Evolutionary conservation across 306 rosid genomes (phyloP), one percentile per base, ranked within the genome.

Genomic region (Comarum palustre): DNA sequence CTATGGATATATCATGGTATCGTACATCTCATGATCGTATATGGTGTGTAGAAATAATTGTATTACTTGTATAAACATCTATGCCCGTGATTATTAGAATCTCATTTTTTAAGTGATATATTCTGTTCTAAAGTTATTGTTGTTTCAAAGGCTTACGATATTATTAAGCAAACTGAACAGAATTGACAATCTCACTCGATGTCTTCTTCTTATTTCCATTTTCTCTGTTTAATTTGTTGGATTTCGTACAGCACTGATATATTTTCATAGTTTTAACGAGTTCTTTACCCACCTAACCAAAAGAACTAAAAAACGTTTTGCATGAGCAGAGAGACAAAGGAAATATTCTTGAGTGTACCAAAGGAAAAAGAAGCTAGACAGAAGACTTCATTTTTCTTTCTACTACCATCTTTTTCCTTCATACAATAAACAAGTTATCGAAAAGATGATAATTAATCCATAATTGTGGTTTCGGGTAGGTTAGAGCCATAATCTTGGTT

Each of bases 401-500:
- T 4, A 5, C 39, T 27, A 14, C 27, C 2, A 13, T 12, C 11
- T 51, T 51, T 51, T 51, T 13, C 58, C 2, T 48, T 17, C 7
- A 17, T 48, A 17, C 54, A 48, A 48, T 4, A 20, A 52, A 7
- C 4, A 20, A 20, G 29, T 52, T 47, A 4, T 15, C 8, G 2
- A 16, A 1, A 14, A 52, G 29, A 52, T 0, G 20, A 52, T 51
- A 8, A 51, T 7, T 51, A 51, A 29, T 0, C 39, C 11, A n/a
- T 52, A 5, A 45, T 2, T 31, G 20, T 66, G 17, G 12, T 72
- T 36, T 54, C 9, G n/a, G 66, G 65, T 69, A 79, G 82, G 71
- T 52, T 46, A 73, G 78, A 32, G 74, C 82, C 24, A 73, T 67
- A 10, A 36, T 79, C 9, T 46, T 73, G 39, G 24, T 46, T 42